phyloP scores from a whole-genome alignment of 2,329 filamentous ascomycete species.

The Penicillium thymicola region DNA sequence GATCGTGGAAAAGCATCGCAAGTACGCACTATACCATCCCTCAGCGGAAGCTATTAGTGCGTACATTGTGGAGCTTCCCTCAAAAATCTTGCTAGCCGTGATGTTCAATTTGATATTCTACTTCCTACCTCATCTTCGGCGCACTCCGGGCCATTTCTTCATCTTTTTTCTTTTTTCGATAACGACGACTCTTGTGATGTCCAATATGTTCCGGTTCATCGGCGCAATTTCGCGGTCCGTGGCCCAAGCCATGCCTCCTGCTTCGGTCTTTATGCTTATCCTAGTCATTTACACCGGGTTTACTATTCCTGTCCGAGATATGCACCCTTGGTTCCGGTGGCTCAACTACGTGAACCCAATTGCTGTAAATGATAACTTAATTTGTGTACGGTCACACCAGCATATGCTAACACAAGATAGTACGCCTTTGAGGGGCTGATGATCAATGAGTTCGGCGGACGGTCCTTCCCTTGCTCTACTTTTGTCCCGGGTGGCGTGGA shows the following conservation, averaged over 20 bases:
- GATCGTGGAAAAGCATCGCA: constrained; percentile 84
- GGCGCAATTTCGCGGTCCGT: constrained; percentile 69
- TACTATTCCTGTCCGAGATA: constrained; percentile 53
- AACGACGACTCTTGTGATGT: constrained; percentile 71
- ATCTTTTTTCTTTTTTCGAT: constrained; percentile 79
- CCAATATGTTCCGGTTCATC: constrained; percentile 79
- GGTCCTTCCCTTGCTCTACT: constrained; percentile 53
- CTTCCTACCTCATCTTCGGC: constrained; percentile 79
- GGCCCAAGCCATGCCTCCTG: constrained; percentile 55
- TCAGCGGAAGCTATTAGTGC: constrained; percentile 83
- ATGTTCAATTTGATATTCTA: constrained; percentile 77
- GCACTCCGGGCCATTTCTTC: constrained; percentile 75
- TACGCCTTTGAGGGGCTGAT: constrained; percentile 81
- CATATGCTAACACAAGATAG: constrained; percentile 8
- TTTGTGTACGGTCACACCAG: not conserved
- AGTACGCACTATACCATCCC: constrained; percentile 85
- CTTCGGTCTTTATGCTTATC: constrained; percentile 48
- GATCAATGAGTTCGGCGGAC: constrained; percentile 74
- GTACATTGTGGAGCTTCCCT: constrained; percentile 80
- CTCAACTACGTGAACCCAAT: constrained; percentile 78
- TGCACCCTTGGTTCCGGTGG: constrained; percentile 80
- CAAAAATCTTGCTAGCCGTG: constrained; percentile 69
- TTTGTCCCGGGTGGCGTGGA: constrained; percentile 44
- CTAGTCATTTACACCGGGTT: constrained; percentile 51
- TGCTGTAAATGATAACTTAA: constrained; percentile 38